A percentile compares a stretch with the other conserved stretches of the same genome.
These are phyloP conservation scores for Leucoagaricus sp. DNA, from an alignment of 1,284 basidiomycete species.

Conservation along the genomic window DNA sequence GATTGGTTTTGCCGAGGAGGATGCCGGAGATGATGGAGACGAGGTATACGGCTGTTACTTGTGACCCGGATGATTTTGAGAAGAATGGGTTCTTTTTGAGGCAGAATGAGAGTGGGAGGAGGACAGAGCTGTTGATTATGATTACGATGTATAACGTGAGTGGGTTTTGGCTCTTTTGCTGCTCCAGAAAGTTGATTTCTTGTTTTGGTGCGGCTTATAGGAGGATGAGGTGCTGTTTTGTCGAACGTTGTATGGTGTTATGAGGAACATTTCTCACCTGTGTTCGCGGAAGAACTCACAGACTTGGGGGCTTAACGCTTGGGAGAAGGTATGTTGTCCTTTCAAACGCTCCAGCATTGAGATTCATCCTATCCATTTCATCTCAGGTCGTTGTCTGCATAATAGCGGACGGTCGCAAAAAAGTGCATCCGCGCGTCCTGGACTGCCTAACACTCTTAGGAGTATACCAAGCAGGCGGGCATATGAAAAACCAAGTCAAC, in stretches of 20 bases:
- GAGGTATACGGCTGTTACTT: conserved; percentile 87
- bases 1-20: conserved; percentile 81
- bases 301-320: conserved; percentile 95
- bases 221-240: conserved; percentile 95
- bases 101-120: conserved; percentile 78
- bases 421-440: conserved; percentile 90
- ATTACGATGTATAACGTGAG: conserved; percentile 95
- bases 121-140: conserved; percentile 92
- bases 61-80: conserved; percentile 93
- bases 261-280: conserved; percentile 88
- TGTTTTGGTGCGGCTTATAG: conserved; percentile 44
- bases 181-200: too few relatives aligned
- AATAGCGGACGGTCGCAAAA: conserved; percentile 92
- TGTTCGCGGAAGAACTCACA: conserved; percentile 93
- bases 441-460: conserved; percentile 87
- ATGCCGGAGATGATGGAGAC: conserved; percentile 85
- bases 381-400: conserved; percentile 90
- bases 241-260: conserved; percentile 94
- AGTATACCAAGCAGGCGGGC: conserved; percentile 76
- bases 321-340: conserved; percentile 79
- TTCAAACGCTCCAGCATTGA: conserved; percentile 1
- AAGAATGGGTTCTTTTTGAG: conserved; percentile 82
- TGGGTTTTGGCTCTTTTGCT: too few relatives aligned
- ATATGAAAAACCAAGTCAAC: conserved; percentile 91
- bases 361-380: not conserved